phyloP scores from a whole-genome alignment of 2,329 filamentous ascomycete genomes.

The Penicillium sp. region DNA sequence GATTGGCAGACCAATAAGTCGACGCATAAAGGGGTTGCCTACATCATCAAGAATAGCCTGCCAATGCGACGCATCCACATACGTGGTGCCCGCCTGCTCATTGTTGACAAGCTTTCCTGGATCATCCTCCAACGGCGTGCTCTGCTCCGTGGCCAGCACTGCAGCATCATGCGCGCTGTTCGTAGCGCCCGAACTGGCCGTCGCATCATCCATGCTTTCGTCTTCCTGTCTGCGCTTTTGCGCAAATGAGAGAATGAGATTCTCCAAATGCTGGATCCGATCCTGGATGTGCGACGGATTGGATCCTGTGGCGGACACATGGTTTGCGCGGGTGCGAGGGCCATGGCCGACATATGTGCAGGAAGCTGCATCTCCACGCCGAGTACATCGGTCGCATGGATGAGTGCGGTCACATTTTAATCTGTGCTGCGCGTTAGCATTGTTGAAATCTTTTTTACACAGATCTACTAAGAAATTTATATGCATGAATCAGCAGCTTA shows the following conservation, averaged over 20 bases:
- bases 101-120: conserved; percentile 27
- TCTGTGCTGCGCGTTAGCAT: conserved; percentile 16
- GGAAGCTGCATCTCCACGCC: conserved; percentile 27
- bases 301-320: conserved; percentile 23
- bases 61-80: conserved; percentile 36
- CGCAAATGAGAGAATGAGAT: conserved; percentile 32
- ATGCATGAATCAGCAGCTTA: conserved; percentile 15
- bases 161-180: neutral
- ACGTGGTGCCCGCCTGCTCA: conserved; percentile 29
- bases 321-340: conserved; percentile 26
- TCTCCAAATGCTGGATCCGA: conserved; percentile 34
- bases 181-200: neutral
- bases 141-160: neutral
- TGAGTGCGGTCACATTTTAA: conserved; percentile 35
- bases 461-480: neutral
- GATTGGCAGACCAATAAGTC: neutral
- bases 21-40: conserved; percentile 4
- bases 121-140: conserved; percentile 17
- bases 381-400: conserved; percentile 33
- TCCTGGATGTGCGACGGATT: conserved; percentile 31
- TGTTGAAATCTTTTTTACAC: neutral
- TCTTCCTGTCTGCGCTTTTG: conserved; percentile 23
- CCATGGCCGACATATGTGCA: conserved; percentile 35
- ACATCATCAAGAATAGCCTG: conserved; percentile 35
- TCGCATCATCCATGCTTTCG: neutral